Evolutionary conservation across 768 basidiomycete genomes (phyloP), one percentile per base, ranked within the genome.

Genomic region (Tricholomella constricta): DNA sequence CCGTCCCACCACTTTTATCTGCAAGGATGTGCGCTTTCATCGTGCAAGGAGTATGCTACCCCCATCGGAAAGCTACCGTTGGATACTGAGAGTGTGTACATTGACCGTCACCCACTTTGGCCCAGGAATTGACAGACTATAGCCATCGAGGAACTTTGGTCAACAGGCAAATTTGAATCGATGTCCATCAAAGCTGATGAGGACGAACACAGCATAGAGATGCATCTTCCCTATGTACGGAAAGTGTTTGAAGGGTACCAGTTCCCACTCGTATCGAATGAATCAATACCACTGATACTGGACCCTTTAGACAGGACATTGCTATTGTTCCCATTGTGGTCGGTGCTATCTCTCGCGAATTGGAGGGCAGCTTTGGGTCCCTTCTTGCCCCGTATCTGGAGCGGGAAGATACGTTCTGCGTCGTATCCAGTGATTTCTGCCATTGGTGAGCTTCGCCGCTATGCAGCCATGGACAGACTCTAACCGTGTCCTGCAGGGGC

Each of bases 351-450:
- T 77, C 78, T 29, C 72, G 80, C 41, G 69, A 76, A 3, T 73
- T 75, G 26, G 91, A 98, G 63, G 73, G 71, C 23, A 57, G 68
- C 2, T 93, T 80, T 61, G 94, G 94, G 5, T 63, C 70, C 2
- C 69, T 94, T 9, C 75, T 99, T 2, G 91, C 90, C 0, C 88
- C 89, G 0, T 95, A 91, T 69, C 80, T 98, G 46, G 78, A 80
- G 3, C 74, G 84, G 55, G 82, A 86, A 2, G 85, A 88, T 54
- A 98, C 94, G 0, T 78, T 98, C 55, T 94, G 86, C 62, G 86
- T 98, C 38, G 80, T 97, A 46, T 98, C 95, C 4, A 92, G 90
- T 53, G 97, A 99, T 69, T 99, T 99, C 67, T 98, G 97, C 65
- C 97, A 99, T 68, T 99, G 97, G 95, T 94, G 49, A 56, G 82